Percentiles rank a stretch among this genome's conserved stretches.
phyloP scores from a whole-genome alignment of 805 yeast genomes.

The Nakazawaea laoshanensis region DNA sequence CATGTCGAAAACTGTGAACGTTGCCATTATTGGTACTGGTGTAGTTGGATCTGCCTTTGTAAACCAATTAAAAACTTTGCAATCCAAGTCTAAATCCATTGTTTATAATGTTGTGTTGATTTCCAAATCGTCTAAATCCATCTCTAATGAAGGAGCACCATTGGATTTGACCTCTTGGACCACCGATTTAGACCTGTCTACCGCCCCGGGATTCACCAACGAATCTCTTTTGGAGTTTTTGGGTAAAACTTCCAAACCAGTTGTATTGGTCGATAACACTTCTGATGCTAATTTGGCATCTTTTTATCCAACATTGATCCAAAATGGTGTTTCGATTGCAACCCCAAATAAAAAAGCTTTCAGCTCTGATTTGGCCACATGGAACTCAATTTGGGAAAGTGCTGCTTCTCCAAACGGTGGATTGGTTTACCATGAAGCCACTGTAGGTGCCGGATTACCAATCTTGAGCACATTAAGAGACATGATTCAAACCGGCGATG shows the following conservation, averaged over 20 bases:
- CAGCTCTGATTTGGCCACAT: constrained; percentile 62
- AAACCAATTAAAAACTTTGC: constrained; percentile 60
- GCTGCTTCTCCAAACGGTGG: constrained; percentile 52
- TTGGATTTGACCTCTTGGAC: constrained; percentile 57
- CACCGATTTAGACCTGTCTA: constrained; percentile 33
- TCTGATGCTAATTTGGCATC: constrained; percentile 74
- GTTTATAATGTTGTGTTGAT: constrained; percentile 72
- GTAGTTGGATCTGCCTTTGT: constrained; percentile 92
- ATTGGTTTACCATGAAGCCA: constrained; percentile 93
- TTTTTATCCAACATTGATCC: constrained; percentile 65
- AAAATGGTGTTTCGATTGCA: constrained; percentile 82
- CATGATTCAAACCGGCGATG: constrained; percentile 86
- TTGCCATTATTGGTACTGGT: constrained; percentile 82
- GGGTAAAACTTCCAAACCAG: constrained; percentile 60
- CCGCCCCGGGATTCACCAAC: constrained; percentile 42
- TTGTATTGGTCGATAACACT: constrained; percentile 89
- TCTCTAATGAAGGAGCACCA: constrained; percentile 65
- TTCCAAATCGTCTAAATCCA: constrained; percentile 66
- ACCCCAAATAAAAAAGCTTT: constrained; percentile 99
- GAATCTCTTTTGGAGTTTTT: constrained; percentile 56
- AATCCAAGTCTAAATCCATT: constrained; percentile 38
- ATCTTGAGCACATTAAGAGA: constrained; percentile 84
- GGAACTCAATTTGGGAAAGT: constrained; percentile 65
- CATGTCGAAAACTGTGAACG: constrained; percentile 50
- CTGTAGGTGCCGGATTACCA: constrained; percentile 98